These are phyloP conservation scores for Alisma plantagoaquatica DNA, from an alignment of 106 monocot genomes.

Conservation along the genomic window DNA sequence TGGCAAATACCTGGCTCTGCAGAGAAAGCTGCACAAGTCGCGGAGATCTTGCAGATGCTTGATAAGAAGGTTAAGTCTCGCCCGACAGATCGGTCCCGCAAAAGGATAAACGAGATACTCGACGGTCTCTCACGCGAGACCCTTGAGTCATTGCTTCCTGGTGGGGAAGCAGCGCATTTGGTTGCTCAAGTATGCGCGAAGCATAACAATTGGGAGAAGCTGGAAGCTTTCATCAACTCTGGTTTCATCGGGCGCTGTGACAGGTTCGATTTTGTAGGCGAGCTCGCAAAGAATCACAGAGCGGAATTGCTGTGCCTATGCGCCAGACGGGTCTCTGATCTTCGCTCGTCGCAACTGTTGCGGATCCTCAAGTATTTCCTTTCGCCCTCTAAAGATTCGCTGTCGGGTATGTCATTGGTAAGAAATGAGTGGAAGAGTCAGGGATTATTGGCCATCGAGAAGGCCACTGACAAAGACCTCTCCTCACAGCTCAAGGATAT, in stretches of 20 bases:
- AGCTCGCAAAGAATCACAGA: constrained; percentile 39
- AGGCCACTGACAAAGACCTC: constrained; percentile 21
- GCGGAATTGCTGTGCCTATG: constrained; percentile 43
- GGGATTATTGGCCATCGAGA: constrained; percentile 46
- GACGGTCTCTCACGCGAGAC: too few relatives aligned
- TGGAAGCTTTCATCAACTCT: too few relatives aligned
- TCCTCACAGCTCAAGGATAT: constrained; percentile 19
- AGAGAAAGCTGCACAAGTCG: constrained; percentile 10
- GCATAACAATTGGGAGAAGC: too few relatives aligned
- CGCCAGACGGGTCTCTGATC: constrained; percentile 22
- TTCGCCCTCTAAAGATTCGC: constrained; percentile 33
- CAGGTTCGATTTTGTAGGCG: constrained; percentile 28
- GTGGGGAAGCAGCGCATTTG: too few relatives aligned
- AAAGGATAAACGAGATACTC: too few relatives aligned
- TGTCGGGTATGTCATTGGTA: constrained; percentile 35
- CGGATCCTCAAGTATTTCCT: constrained; percentile 43
- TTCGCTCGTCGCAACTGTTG: constrained; percentile 35
- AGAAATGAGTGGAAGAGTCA: constrained; percentile 62
- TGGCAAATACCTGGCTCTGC: constrained; percentile 24
- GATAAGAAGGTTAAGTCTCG: too few relatives aligned
- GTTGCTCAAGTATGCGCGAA: too few relatives aligned
- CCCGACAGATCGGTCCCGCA: too few relatives aligned
- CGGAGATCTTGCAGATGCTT: constrained; percentile 11
- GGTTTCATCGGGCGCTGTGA: too few relatives aligned
- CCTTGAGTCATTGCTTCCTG: too few relatives aligned